Percentiles rank a stretch among this genome's conserved stretches.
Evolutionary conservation across 2,329 filamentous ascomycete species (phyloP).

Genomic region (Blastomyces gilchristii): DNA sequence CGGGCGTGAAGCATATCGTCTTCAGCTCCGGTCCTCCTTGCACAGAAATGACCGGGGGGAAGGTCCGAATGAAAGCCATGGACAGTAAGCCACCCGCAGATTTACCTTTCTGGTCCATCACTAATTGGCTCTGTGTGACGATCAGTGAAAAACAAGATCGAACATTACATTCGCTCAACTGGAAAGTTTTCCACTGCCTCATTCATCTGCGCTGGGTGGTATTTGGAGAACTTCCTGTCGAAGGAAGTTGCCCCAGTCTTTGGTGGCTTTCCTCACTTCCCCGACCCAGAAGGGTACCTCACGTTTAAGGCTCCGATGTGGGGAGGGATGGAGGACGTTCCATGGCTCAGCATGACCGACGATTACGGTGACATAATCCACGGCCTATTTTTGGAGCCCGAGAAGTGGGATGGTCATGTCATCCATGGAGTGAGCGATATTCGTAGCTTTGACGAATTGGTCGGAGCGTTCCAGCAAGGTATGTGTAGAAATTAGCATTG

Average conservation of each 20-base stretch:
- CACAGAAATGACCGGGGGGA: conserved; percentile 26
- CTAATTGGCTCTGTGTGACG: neutral
- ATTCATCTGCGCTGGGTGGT: conserved; percentile 34
- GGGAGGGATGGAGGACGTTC: conserved; percentile 33
- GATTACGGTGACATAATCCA: conserved; percentile 41
- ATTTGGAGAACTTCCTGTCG: conserved; percentile 34
- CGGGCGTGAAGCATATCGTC: conserved; percentile 29
- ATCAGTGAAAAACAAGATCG: conserved; percentile 32
- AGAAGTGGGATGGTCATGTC: conserved; percentile 28
- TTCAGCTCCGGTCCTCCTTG: conserved; percentile 30
- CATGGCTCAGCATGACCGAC: conserved; percentile 32
- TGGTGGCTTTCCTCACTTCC: conserved; percentile 34
- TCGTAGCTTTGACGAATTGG: conserved; percentile 22
- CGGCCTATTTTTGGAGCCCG: conserved; percentile 35
- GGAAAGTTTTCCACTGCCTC: conserved; percentile 29
- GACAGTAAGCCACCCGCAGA: conserved; percentile 22
- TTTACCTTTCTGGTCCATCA: neutral
- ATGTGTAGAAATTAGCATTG: neutral
- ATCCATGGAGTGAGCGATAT: conserved; percentile 33
- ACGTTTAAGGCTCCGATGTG: conserved; percentile 31
- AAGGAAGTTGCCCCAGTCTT: conserved; percentile 28
- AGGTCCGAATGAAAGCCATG: conserved; percentile 24
- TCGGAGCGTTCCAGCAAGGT: conserved; percentile 28
- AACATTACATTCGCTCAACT: conserved; percentile 27
- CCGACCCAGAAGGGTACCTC: conserved; percentile 29